Evolutionary conservation across 805 yeast species (phyloP), one percentile per base, ranked within the genome.

Genomic region (Pichia scutulata): DNA sequence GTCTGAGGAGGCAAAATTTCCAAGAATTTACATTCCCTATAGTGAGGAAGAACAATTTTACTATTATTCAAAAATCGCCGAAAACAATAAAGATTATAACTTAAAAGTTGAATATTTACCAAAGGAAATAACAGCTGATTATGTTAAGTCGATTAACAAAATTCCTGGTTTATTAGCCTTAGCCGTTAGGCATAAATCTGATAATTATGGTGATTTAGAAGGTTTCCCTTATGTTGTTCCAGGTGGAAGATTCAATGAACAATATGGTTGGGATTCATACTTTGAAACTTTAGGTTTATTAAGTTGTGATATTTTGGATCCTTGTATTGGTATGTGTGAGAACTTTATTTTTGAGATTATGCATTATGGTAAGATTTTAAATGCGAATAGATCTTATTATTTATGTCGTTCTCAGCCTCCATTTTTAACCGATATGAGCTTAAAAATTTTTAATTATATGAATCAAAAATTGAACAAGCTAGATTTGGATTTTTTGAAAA

Each of bases 181-280:
- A 39, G 96, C 92, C 1, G 78, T 86, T 73, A 75, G 74, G 53
- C 76, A 65, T 21, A 59, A 52, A 37, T 55, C 62, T 4, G 61
- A 60, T 30, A 47, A 70, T 44, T 61, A 61, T 47, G 66, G 55
- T 9, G 67, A 64, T 50, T 52, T 63, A 40, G 71, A 76, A 39
- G 88, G 89, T 21, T 81, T 77, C 60, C 96, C 96, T 0, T 92
- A 92, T 66, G 86, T 88, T 18, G 98, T 92, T 23, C 99, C 99
- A 1, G 99, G 99, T 18, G 98, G 99, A 22, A 74, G 99, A 55
- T 92, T 92, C 69, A 93, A 93, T 69, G 99, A 92, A 69, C 76
- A 89, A 52, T 92, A 93, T 62, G 99, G 98, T 16, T 92, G 99
- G 99, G 99, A 92, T 66, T 89, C 97, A 2, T 92, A 93, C 63